These are phyloP conservation scores for Gloeopeniophorella convolvens DNA, from an alignment of 768 basidiomycete genomes.

Conservation along the genomic window DNA sequence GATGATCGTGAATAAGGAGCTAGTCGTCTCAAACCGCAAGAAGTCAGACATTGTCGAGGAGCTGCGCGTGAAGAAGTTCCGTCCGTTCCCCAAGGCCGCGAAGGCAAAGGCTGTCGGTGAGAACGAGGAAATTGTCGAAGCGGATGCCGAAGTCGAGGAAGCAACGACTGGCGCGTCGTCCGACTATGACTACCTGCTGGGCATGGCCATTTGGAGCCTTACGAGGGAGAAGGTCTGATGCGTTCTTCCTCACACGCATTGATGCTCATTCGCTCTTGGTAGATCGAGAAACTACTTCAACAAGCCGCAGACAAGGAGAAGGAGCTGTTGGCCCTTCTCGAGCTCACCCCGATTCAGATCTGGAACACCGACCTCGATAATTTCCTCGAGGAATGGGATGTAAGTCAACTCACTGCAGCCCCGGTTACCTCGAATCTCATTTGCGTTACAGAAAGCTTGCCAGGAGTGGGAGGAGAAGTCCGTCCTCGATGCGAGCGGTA, in stretches of 20 bases:
- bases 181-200: conserved; percentile 90
- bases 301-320: conserved; percentile 78
- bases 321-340: conserved; percentile 72
- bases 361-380: conserved; percentile 88
- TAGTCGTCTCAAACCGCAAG: conserved; percentile 81
- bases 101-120: conserved; percentile 66
- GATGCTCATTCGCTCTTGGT: neutral
- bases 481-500: conserved; percentile 40
- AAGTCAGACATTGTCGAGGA: conserved; percentile 82
- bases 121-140: conserved; percentile 49
- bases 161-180: conserved; percentile 37
- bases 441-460: conserved; percentile 32
- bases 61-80: conserved; percentile 76
- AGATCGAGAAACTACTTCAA: conserved; percentile 80
- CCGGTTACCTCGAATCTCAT: neutral
- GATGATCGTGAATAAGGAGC: conserved; percentile 86
- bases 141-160: conserved; percentile 47
- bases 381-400: conserved; percentile 83
- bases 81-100: conserved; percentile 79
- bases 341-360: conserved; percentile 71
- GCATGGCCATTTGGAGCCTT: conserved; percentile 94
- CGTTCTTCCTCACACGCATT: neutral
- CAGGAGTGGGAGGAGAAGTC: conserved; percentile 40
- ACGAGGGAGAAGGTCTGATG: conserved; percentile 78
- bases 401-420: conserved; percentile 31